These are phyloP conservation scores for Emergomyces africanus DNA, from an alignment of 2,329 filamentous ascomycete species.

Conservation along the genomic window DNA sequence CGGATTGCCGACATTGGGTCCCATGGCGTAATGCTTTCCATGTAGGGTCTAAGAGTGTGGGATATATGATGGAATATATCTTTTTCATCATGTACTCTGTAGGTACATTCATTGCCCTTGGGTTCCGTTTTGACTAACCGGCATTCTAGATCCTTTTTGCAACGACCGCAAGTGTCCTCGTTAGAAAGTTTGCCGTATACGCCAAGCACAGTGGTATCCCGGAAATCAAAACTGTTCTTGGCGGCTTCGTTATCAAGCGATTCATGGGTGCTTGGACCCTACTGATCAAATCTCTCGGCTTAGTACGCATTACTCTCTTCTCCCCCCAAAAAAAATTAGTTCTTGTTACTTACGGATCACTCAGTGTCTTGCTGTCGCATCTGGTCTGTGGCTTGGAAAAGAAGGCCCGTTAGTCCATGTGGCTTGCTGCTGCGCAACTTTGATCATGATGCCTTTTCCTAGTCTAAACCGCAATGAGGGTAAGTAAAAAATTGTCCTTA, in stretches of 20 bases:
- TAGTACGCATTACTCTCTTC: constrained; percentile 26
- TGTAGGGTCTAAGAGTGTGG: constrained; percentile 51
- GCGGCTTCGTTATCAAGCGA: constrained; percentile 97
- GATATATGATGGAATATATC: constrained; percentile 75
- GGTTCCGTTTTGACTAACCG: constrained; percentile 3
- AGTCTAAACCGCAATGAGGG: constrained; percentile 83
- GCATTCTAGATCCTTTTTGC: constrained; percentile 53
- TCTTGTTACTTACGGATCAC: neutral
- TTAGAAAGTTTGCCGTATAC: constrained; percentile 87
- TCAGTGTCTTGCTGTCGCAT: constrained; percentile 73
- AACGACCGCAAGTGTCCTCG: constrained; percentile 66
- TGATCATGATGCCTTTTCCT: constrained; percentile 81
- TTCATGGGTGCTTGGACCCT: constrained; percentile 89
- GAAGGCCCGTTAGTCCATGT: constrained; percentile 97
- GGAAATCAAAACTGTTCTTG: constrained; percentile 98
- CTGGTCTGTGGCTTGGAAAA: constrained; percentile 88
- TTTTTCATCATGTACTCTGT: constrained; percentile 81
- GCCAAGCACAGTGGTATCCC: constrained; percentile 98
- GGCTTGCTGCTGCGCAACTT: constrained; percentile 92
- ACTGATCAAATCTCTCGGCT: constrained; percentile 80
- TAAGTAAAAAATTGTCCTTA: neutral
- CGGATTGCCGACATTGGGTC: constrained; percentile 76
- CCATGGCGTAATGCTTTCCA: constrained; percentile 69
- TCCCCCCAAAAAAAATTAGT: neutral
- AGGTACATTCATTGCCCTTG: constrained; percentile 20